Evolutionary conservation across 192 early-diverging fungal species (phyloP), one percentile per base, ranked within the genome.

Genomic region (Mortierella claussenii): DNA sequence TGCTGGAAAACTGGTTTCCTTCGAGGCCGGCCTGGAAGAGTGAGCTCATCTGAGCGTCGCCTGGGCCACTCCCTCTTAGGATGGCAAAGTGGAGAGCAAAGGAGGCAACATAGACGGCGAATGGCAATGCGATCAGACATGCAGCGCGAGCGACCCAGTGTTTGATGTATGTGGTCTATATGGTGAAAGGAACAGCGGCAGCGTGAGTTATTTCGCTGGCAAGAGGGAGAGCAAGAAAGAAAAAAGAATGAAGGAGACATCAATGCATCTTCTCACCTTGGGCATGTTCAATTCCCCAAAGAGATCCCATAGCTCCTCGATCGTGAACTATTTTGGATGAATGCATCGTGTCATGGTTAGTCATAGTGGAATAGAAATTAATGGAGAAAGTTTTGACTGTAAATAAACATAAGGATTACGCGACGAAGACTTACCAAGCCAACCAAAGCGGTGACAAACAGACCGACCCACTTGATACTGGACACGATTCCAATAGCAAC

Each of bases 391-490:
- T n/a, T n/a, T n/a, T n/a, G n/a, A n/a, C n/a, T n/a, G n/a, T n/a
- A n/a, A n/a, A n/a, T n/a, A n/a, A n/a, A n/a, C n/a, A n/a, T n/a
- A n/a, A n/a, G n/a, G n/a, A n/a, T n/a, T n/a, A n/a, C n/a, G n/a
- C n/a, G 18, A 40, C 8, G 46, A 45, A 18, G 12, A 40, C 69
- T 54, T 57, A 74, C 70, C 43, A 97, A 48, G 4, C 96, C 97
- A 56, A 97, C 93, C 9, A 97, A 78, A 4, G 94, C 96, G 12
- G 96, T 91, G 30, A 89, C 88, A 80, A 99, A 94, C 23, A 97
- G 71, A 0, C 98, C 98, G 31, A 99, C 94, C 98, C 97, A 99
- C 81, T 99, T 99, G 30, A 96, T 88, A 80, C 91, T 93, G 8
- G 62, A 64, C 37, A 78, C 95, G 46, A 88, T 79, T 27, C 98